phyloP scores from a whole-genome alignment of 441 rosid genomes.

The Populus hybrid region DNA sequence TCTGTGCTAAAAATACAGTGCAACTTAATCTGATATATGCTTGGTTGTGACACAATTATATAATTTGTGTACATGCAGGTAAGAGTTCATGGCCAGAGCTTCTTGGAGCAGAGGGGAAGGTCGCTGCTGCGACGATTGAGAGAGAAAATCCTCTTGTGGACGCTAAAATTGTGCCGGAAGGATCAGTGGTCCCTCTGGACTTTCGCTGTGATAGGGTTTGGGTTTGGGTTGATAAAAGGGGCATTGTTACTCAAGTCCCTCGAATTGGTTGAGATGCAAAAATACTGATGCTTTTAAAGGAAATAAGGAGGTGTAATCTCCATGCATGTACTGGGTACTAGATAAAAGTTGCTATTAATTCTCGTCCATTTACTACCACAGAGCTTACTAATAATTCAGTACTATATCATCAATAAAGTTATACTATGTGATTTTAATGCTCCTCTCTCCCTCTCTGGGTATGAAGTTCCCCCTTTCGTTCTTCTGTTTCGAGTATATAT shows the following conservation, averaged over 20 bases:
- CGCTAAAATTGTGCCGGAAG: constrained; percentile 33
- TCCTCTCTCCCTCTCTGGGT: too few species aligned
- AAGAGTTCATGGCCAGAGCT: constrained; percentile 52
- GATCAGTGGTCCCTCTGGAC: constrained; percentile 15
- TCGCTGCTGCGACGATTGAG: constrained; percentile 19
- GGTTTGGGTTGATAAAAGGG: constrained; percentile 33
- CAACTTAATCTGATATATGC: too few species aligned
- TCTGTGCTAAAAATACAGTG: too few species aligned
- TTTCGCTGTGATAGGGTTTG: constrained; percentile 39
- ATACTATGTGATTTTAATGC: neutral
- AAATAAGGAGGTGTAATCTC: neutral
- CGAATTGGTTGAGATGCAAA: constrained; percentile 20
- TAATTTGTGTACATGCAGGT: constrained; percentile 12
- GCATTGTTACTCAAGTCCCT: constrained; percentile 32
- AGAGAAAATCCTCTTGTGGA: constrained; percentile 29
- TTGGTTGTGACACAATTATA: neutral
- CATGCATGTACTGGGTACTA: neutral
- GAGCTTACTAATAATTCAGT: too few species aligned
- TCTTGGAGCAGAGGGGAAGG: constrained; percentile 21
- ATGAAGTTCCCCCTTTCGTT: neutral
- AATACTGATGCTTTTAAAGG: neutral
- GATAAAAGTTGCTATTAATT: too few species aligned
- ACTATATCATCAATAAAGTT: neutral
- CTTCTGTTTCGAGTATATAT: neutral
- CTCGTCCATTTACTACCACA: too few species aligned